Evolutionary conservation across 768 basidiomycete species (phyloP).

Genomic region (Tricholoma sp.): DNA sequence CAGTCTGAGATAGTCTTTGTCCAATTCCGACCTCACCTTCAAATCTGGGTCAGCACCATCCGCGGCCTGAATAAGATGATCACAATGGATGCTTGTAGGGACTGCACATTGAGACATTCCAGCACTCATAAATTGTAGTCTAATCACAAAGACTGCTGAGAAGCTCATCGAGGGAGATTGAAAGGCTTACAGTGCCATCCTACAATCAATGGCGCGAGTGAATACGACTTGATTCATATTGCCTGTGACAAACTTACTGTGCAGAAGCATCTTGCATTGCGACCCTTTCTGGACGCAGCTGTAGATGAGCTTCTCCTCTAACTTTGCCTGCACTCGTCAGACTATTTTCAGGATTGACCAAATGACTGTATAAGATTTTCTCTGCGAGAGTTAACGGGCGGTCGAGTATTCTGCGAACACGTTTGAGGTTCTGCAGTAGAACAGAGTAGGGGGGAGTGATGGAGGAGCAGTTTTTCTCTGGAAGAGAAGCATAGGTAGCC

Average conservation of each 20-base stretch:
- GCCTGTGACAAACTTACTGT: constrained; percentile 59
- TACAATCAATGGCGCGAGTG: constrained; percentile 21
- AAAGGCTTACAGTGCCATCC: constrained; percentile 73
- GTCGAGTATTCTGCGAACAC: constrained; percentile 64
- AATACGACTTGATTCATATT: constrained; percentile 6
- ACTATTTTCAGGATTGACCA: constrained; percentile 71
- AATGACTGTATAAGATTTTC: constrained; percentile 95
- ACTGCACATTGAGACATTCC: constrained; percentile 81
- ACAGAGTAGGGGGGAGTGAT: constrained; percentile 83
- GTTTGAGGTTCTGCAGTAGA: constrained; percentile 64
- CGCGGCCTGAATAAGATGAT: constrained; percentile 94
- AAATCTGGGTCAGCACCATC: constrained; percentile 85
- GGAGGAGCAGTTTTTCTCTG: constrained; percentile 42
- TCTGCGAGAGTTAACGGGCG: constrained; percentile 91
- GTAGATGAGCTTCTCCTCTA: constrained; percentile 85
- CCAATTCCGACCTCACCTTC: constrained; percentile 42
- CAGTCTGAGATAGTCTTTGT: not conserved
- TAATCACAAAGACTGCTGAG: constrained; percentile 18
- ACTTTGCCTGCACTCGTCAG: constrained; percentile 61
- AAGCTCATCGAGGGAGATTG: constrained; percentile 3
- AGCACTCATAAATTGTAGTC: constrained; percentile 98
- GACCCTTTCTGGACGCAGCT: constrained; percentile 86
- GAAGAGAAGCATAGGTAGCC: constrained; percentile 32
- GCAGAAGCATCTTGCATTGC: constrained; percentile 97
- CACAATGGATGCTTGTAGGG: constrained; percentile 92